Percentiles rank a stretch among this genome's conserved stretches.
phyloP scores from a whole-genome alignment of 179 eudicot genomes.

The Dionaea muscipula region DNA sequence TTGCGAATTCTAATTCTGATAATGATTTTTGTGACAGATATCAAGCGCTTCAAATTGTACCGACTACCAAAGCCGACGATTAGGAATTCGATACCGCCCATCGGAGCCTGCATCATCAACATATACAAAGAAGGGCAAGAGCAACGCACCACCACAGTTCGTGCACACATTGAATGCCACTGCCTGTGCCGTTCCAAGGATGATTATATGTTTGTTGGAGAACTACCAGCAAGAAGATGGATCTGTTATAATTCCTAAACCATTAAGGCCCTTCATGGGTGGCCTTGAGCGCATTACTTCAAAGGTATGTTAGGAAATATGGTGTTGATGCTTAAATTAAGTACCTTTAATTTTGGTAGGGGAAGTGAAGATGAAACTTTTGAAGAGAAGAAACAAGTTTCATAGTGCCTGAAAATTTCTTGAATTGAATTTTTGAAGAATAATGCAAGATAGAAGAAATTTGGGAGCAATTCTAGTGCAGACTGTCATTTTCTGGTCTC shows the following conservation, averaged over 20 bases:
- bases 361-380: too few species aligned
- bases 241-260: constrained; percentile 54
- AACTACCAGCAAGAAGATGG: constrained; percentile 89
- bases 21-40: constrained; percentile 43
- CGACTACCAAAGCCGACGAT: constrained; percentile 76
- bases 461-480: too few species aligned
- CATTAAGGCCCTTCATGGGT: constrained; percentile 79
- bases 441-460: too few species aligned
- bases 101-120: constrained; percentile 22
- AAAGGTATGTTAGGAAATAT: constrained; percentile 21
- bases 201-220: constrained; percentile 80
- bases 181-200: constrained; percentile 90
- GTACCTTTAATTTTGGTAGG: too few species aligned
- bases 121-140: constrained; percentile 42
- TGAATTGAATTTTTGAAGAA: too few species aligned
- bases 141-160: constrained; percentile 46
- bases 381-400: too few species aligned
- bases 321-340: neutral
- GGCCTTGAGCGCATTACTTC: constrained; percentile 47
- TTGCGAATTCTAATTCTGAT: too few species aligned
- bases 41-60: constrained; percentile 95
- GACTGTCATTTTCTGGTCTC: too few species aligned
- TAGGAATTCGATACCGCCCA: constrained; percentile 80
- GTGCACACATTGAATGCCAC: constrained; percentile 90
- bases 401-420: too few species aligned